Base-by-base conservation (phyloP, 345 rosid genomes). In the Balakata baccata region DNA sequence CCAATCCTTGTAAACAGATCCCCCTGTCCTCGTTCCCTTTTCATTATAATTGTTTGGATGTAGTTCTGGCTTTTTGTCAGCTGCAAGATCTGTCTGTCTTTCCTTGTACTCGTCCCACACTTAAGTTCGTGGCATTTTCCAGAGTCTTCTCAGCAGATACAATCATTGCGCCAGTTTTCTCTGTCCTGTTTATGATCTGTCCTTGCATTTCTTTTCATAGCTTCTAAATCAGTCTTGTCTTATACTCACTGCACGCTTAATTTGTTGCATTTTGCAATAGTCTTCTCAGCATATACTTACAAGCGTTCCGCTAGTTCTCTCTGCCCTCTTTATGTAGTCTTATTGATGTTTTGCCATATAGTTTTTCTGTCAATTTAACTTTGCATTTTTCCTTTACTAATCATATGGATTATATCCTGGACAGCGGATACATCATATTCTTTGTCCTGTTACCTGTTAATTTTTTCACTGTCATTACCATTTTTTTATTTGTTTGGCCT, bases 381-480 rank as follows among this genome's bases (percentile, higher is more conserved):
- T 14, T 67, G 6, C 47, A 34, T 47, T 29, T 20, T 69, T 63
- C 69, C 7, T 57, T 11, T 17, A 25, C 39, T 8, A 51, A 75
- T 57, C 80, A 11, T 86, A 94, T 98, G 98, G 98, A 76, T 70
- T 92, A 39, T 94, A 94, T 83, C 98, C 98, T 65, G 98, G 98
- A n/a, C n/a, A n/a, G n/a, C n/a, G n/a, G n/a, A 43, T 92, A 94
- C 87, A 75, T 90, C 20, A 81, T 89, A 68, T 94, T 94, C 89
- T 94, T 94, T 84, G 96, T 90, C 64, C 98, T n/a, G n/a, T n/a
- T n/a, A n/a, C n/a, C n/a, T n/a, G n/a, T n/a, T n/a, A n/a, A n/a
- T n/a, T n/a, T n/a, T n/a, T n/a, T n/a, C n/a, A n/a, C n/a, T n/a
- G n/a, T n/a, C n/a, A n/a, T n/a, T n/a, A n/a, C n/a, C n/a, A n/a